A percentile compares a stretch with the other conserved stretches of the same genome.
phyloP scores from a whole-genome alignment of 2,329 filamentous ascomycete species.

The Byssochlamys sp. region DNA sequence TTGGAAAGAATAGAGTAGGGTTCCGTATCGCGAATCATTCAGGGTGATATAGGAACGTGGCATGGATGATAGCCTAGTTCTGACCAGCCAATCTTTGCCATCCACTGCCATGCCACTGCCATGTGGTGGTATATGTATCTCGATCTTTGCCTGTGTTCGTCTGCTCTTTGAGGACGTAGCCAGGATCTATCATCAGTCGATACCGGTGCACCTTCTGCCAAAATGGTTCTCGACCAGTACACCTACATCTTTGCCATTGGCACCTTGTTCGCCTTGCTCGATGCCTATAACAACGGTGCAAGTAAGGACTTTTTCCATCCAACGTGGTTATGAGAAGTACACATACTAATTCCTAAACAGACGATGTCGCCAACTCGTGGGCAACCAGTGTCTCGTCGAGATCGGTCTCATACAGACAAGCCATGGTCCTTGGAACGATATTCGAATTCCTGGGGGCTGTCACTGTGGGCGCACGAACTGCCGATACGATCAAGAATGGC shows the following conservation, averaged over 20 bases:
- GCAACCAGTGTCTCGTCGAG: constrained; percentile 73
- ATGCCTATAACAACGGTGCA: constrained; percentile 70
- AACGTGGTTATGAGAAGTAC: not conserved
- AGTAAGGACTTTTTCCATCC: constrained; percentile 44
- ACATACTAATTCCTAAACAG: constrained; percentile 28
- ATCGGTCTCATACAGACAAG: constrained; percentile 61
- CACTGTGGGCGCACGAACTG: constrained; percentile 58
- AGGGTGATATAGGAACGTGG: too few relatives aligned
- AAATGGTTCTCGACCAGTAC: constrained; percentile 53
- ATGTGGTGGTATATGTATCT: too few relatives aligned
- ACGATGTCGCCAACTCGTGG: constrained; percentile 79
- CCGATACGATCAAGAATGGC: constrained; percentile 70
- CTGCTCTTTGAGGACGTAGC: not conserved
- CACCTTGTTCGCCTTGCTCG: constrained; percentile 65
- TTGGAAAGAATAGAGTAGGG: too few relatives aligned
- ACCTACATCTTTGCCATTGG: constrained; percentile 66
- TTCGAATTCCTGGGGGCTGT: constrained; percentile 62
- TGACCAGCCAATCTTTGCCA: too few relatives aligned
- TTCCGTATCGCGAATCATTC: too few relatives aligned
- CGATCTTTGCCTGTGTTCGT: too few relatives aligned
- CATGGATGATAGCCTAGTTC: too few relatives aligned
- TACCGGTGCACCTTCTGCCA: constrained; percentile 17
- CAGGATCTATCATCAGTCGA: not conserved
- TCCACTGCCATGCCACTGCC: too few relatives aligned
- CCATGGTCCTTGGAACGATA: constrained; percentile 55